Percentiles rank a stretch among this genome's conserved stretches.
Evolutionary conservation across 2,329 filamentous ascomycete genomes (phyloP).

Genomic region (Aureobasidium sp.): DNA sequence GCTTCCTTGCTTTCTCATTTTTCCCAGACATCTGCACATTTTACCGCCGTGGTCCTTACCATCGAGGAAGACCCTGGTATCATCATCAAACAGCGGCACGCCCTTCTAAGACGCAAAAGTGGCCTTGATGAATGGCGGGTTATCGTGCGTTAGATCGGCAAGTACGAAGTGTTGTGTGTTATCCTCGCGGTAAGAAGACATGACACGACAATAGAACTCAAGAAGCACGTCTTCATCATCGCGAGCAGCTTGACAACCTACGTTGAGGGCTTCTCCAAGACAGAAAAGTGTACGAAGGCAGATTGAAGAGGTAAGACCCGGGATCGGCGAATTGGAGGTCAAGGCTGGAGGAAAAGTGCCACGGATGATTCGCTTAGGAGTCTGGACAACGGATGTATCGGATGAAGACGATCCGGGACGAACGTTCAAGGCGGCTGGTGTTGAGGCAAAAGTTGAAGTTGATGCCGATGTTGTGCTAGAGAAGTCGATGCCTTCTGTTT

Average conservation of each 20-base stretch:
- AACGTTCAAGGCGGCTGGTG: background rate
- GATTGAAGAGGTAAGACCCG: constrained; percentile 41
- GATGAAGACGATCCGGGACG: background rate
- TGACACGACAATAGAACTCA: constrained; percentile 57
- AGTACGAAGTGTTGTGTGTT: constrained; percentile 57
- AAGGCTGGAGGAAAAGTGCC: constrained; percentile 43
- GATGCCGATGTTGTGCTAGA: background rate
- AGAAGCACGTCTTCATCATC: constrained; percentile 44
- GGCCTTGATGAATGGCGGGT: constrained; percentile 46
- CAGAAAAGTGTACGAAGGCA: constrained; percentile 55
- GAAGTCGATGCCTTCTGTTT: background rate
- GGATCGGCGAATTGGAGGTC: constrained; percentile 45
- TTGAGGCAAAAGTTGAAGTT: background rate
- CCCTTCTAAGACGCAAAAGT: constrained; percentile 41
- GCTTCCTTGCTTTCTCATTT: constrained; percentile 35
- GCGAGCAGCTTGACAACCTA: constrained; percentile 39
- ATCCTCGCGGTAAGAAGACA: constrained; percentile 48
- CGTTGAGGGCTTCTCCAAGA: constrained; percentile 51
- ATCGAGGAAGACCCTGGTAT: constrained; percentile 35
- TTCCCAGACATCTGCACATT: constrained; percentile 43
- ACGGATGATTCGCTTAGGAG: constrained; percentile 40
- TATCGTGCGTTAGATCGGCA: constrained; percentile 52
- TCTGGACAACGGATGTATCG: background rate
- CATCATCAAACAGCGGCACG: constrained; percentile 36
- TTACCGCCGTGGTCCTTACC: constrained; percentile 19